Evolutionary conservation across 2,329 filamentous ascomycete genomes (phyloP), one percentile per base, ranked within the genome.

Genomic region (Aureobasidium namibiae): DNA sequence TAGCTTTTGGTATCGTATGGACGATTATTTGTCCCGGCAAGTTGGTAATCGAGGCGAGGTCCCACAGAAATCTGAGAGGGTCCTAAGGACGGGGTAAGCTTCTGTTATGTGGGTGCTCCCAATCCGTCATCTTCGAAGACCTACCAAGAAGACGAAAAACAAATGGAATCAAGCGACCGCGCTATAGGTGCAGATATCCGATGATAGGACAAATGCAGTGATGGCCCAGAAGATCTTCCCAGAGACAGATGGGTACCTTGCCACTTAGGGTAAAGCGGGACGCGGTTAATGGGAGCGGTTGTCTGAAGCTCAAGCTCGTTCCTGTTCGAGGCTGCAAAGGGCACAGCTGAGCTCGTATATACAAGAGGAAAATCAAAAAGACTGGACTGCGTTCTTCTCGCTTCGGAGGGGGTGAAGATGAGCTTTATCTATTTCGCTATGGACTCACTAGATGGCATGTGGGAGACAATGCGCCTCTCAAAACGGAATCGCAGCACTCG

Each of bases 401-500:
- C 54, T 38, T 48, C 18, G 41, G 44, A n/a, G n/a, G n/a, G 54
- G 54, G n/a, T 21, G 31, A 38, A 39, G 31, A 39, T 23, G 26
- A 39, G 41, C 34, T 46, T 57, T 57, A 57, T 57, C 54, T 38
- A 9, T 33, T 56, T 34, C 23, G 21, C 26, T 16, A 24, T 29
- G 24, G 49, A 24, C 38, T 56, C 52, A 56, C 13, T 33, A 41
- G 38, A 46, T 48, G 42, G 34, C 54, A 46, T 57, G 54, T 29
- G 54, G 29, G 21, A 38, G 54, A 48, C 31, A 48, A 45, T 48
- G 42, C 54, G 54, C 54, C 54, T 56, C 54, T 23, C 24, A 14
- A 57, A 57, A 57, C 54, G 54, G 54, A 57, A 42, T 42, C 54
- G 54, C 54, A 57, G 54, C 38, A 56, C 41, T 39, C 42, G 52